Conservation (phyloP, 2,329 filamentous ascomycete species). For the Fusarium brachygibbosum region DNA sequence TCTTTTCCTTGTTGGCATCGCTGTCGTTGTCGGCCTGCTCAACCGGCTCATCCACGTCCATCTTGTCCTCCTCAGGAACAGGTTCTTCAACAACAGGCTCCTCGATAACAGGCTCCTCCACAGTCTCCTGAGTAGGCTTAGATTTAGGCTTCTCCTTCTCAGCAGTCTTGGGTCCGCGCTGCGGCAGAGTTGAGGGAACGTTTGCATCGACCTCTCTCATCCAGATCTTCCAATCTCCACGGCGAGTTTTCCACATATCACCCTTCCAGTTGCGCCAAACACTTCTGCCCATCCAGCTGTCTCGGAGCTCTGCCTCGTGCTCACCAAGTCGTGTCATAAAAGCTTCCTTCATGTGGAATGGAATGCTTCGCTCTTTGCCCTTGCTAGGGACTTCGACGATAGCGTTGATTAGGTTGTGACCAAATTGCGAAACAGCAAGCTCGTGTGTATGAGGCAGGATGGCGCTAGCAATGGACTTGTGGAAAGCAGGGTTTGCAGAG, state of each 20-base stretch:
- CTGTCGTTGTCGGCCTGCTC: slow-evolving; percentile 17
- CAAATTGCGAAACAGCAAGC: slow-evolving; percentile 64
- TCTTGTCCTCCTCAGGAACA: slow-evolving; percentile 10
- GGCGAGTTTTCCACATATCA: slow-evolving; percentile 67
- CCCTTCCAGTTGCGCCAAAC: slow-evolving; percentile 71
- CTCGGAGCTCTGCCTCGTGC: slow-evolving; percentile 64
- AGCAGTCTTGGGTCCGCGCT: slow-evolving; percentile 26
- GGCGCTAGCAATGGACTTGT: slow-evolving; percentile 66
- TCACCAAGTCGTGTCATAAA: slow-evolving; percentile 64
- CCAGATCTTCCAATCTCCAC: slow-evolving; percentile 69
- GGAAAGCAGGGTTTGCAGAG: slow-evolving; percentile 65
- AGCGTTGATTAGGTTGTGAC: slow-evolving; percentile 65
- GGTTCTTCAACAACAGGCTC: slow-evolving; percentile 6
- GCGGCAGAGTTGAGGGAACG: slow-evolving; percentile 37
- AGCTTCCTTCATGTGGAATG: slow-evolving; percentile 70
- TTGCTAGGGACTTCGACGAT: slow-evolving; percentile 65
- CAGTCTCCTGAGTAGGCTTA: slow-evolving; percentile 1
- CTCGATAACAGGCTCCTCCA: slow-evolving; percentile 14
- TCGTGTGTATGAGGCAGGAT: slow-evolving; percentile 61
- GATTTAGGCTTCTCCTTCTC: slow-evolving; percentile 18
- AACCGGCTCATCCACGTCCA: slow-evolving; percentile 27
- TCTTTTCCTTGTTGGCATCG: slow-evolving; percentile 5
- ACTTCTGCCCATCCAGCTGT: slow-evolving; percentile 67
- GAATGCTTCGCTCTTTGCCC: slow-evolving; percentile 62
- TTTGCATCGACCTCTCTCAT: slow-evolving; percentile 62